Conservation (phyloP, 768 basidiomycete genomes). For the Macrolepiota albuminosa region DNA sequence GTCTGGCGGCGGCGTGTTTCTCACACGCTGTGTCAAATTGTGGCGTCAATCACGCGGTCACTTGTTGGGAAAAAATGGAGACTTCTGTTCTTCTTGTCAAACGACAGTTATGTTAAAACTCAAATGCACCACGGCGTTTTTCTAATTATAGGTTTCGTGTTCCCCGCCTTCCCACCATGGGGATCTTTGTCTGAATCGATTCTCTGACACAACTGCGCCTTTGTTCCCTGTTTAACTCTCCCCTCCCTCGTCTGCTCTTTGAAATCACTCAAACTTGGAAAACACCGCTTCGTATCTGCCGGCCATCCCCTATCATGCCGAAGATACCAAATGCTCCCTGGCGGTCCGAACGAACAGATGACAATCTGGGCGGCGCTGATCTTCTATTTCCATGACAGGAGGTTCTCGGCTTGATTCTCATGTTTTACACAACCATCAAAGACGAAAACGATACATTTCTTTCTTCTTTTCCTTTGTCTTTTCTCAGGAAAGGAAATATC, state of each 20-base stretch:
- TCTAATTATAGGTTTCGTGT: background rate
- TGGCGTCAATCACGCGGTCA: slow-evolving; percentile 9
- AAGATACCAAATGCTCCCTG: background rate
- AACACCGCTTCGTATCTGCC: background rate
- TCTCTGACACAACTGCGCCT: background rate
- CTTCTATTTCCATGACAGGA: background rate
- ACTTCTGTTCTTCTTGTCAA: background rate
- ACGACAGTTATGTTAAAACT: background rate
- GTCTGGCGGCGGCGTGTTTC: background rate
- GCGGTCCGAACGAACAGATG: background rate
- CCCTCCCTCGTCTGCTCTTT: background rate
- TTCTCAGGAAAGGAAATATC: background rate
- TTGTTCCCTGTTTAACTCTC: background rate
- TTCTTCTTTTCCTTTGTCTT: background rate
- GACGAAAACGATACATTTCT: background rate
- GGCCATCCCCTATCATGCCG: background rate
- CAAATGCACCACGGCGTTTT: background rate
- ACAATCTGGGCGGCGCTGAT: background rate
- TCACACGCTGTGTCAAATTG: slow-evolving; percentile 9
- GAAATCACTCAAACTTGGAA: background rate
- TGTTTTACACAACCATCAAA: background rate
- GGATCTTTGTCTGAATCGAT: background rate
- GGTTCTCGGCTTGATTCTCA: background rate
- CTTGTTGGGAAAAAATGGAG: background rate
- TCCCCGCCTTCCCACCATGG: background rate